Evolutionary conservation across 1,139 yeast genomes (phyloP), one percentile per base, ranked within the genome.

Genomic region (Scheffersomyces titani): DNA sequence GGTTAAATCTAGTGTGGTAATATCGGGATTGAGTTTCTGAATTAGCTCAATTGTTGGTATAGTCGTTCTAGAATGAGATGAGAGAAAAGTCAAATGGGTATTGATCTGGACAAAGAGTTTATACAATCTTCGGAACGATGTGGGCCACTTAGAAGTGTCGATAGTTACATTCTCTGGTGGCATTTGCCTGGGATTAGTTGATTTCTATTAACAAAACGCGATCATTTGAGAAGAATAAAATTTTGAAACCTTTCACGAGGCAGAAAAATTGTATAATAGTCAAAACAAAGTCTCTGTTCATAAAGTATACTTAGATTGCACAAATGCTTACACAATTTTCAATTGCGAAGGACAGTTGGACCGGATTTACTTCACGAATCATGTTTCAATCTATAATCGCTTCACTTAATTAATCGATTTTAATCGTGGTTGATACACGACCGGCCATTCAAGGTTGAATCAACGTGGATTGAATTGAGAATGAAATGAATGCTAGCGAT

Each of bases 1-100:
- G 0, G 96, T 91, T 50, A 90, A 78, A 67, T 90, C 97, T 19
- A 69, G 59, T 6, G 61, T 60, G 2, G 73, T 63, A n/a, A 79
- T 70, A 19, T 68, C 69, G 3, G 64, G 62, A 54, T 73, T 69
- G 20, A 78, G 66, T 54, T 73, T 75, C 50, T 70, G 71, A 48
- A 79, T 64, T 36, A 76, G 68, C 1, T 73, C 75, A 47, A 70
- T 67, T 0, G 81, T 72, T 1, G 83, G 82, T n/a, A 78, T 69
- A 0, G 81, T 76, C 16, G 74, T 63, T 50, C 82, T 65, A 5
- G 83, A 76, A 63, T 77, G 82, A 0, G 82, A 75, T 19, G 78
- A 64, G 18, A 80, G 64, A 55, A 80, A 80, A 3, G 81, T 78
- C 50, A 80, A 62, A 60, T 80, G 82, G 20, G 83, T 75, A 59